Evolutionary conservation across 2,329 filamentous ascomycete species (phyloP).

Genomic region (Penicillium sp.): DNA sequence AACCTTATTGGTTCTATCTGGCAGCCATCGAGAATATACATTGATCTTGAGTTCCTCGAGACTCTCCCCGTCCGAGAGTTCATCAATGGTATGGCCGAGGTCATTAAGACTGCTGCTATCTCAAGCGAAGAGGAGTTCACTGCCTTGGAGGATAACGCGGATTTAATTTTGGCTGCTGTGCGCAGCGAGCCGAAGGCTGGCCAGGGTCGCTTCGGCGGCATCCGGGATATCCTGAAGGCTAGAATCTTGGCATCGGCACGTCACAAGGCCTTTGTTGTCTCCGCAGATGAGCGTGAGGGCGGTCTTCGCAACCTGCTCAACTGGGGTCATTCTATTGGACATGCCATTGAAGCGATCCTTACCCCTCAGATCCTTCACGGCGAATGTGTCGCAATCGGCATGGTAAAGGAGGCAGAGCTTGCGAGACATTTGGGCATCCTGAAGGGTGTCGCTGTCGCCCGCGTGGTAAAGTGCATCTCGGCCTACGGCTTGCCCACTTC

Average conservation of each 20-base stretch:
- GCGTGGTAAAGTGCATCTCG: constrained; percentile 85
- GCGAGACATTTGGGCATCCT: constrained; percentile 80
- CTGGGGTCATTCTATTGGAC: constrained; percentile 95
- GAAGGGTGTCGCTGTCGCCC: constrained; percentile 75
- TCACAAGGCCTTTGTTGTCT: constrained; percentile 90
- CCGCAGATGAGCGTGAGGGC: constrained; percentile 85
- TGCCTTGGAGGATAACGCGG: constrained; percentile 70
- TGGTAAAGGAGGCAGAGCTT: constrained; percentile 95
- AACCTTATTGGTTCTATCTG: constrained; percentile 93
- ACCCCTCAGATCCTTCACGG: constrained; percentile 93
- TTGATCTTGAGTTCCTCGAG: constrained; percentile 84
- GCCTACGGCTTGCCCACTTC: constrained; percentile 85
- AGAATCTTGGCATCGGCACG: constrained; percentile 83
- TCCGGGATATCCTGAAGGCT: constrained; percentile 61
- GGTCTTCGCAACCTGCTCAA: constrained; percentile 90
- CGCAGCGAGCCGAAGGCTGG: constrained; percentile 52
- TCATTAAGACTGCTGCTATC: constrained; percentile 94
- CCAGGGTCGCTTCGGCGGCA: constrained; percentile 56
- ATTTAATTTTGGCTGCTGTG: constrained; percentile 64
- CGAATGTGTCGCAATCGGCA: constrained; percentile 91
- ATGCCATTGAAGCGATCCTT: constrained; percentile 89
- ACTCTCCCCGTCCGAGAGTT: constrained; percentile 85
- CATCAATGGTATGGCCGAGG: constrained; percentile 97
- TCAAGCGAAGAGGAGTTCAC: constrained; percentile 85
- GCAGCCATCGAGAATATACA: constrained; percentile 89